A percentile compares a stretch with the other conserved stretches of the same genome.
phyloP scores from a whole-genome alignment of 495 filamentous ascomycete species.

The Talaromyces wortmannii region DNA sequence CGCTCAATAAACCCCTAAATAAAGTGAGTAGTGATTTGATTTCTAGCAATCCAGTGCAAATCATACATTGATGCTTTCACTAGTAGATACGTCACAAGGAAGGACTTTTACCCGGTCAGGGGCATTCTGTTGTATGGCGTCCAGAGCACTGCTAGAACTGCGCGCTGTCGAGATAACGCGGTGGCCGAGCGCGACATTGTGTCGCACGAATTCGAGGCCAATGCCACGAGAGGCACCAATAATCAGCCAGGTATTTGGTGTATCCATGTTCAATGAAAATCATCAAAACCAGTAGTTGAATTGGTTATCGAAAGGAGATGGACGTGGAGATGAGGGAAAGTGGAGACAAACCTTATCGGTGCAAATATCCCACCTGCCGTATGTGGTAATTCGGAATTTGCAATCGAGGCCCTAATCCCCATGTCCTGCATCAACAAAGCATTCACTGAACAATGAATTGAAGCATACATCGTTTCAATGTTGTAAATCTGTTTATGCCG shows the following conservation, averaged over 20 bases:
- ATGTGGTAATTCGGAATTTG: neutral
- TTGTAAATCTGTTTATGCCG: too few relatives aligned
- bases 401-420: neutral
- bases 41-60: neutral
- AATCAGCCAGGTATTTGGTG: slow-evolving; percentile 39
- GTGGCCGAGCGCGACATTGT: slow-evolving; percentile 38
- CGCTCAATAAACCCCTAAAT: slow-evolving; percentile 1
- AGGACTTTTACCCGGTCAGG: slow-evolving; percentile 35
- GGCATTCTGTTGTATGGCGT: slow-evolving; percentile 28
- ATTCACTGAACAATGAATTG: too few relatives aligned
- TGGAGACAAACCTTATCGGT: neutral
- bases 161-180: slow-evolving; percentile 47
- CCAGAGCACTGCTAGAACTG: slow-evolving; percentile 27
- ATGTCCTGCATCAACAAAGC: too few relatives aligned
- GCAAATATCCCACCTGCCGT: neutral
- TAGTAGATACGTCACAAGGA: slow-evolving; percentile 42
- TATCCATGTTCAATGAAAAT: neutral
- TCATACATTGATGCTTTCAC: slow-evolving; percentile 42
- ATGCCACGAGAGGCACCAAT: slow-evolving; percentile 52
- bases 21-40: neutral
- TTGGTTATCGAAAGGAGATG: neutral
- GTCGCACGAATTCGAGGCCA: slow-evolving; percentile 47
- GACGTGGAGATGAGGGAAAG: neutral
- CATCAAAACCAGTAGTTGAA: neutral
- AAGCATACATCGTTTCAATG: too few relatives aligned